Evolutionary conservation across 2,329 filamentous ascomycete species (phyloP), one percentile per base, ranked within the genome.

Genomic region (Aspergillus versicolor): DNA sequence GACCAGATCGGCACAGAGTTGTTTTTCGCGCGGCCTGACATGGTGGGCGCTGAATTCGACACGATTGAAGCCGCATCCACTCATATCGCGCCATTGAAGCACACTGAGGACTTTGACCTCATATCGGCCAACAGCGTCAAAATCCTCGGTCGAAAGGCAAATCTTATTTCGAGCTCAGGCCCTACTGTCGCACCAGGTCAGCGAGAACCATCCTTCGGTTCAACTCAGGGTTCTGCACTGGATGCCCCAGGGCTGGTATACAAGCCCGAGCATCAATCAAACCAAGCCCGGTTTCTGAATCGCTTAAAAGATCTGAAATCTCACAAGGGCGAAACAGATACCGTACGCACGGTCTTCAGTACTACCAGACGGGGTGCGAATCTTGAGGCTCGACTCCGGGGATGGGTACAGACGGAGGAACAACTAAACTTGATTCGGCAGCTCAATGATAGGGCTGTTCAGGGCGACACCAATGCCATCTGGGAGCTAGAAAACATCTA

Each of bases 1-100:
- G 86, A 90, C 60, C 88, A 91, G 58, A 84, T 96, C 43, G 93
- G 93, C 37, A 96, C 92, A 0, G 91, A 95, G 64, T 78, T 92
- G 62, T 83, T 96, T 42, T 88, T 97, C 66, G 82, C 80, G 60
- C 75, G 81, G 60, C 63, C 67, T 40, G 60, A 73, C 42, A 60
- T 69, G 6, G 24, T 12, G n/a, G 63, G 74, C 54, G 65, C 70
- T 38, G 22, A 49, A 9, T 34, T 56, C 11, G 70, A 65, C 5
- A 49, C 65, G 5, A 49, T 61, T 37, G 61, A 82, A 3, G 72
- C 73, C 19, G 22, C 52, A 19, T 44, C 50, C 30, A 8, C 70
- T 83, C 40, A 82, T 80, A n/a, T 75, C 79, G 22, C 79, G 84
- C 24, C 77, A 76, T 32, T 72, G 52, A 68, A 63, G 21, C 65